These are phyloP conservation scores for Chaetomium fimeti DNA, from an alignment of 495 filamentous ascomycete genomes.

Conservation along the genomic window DNA sequence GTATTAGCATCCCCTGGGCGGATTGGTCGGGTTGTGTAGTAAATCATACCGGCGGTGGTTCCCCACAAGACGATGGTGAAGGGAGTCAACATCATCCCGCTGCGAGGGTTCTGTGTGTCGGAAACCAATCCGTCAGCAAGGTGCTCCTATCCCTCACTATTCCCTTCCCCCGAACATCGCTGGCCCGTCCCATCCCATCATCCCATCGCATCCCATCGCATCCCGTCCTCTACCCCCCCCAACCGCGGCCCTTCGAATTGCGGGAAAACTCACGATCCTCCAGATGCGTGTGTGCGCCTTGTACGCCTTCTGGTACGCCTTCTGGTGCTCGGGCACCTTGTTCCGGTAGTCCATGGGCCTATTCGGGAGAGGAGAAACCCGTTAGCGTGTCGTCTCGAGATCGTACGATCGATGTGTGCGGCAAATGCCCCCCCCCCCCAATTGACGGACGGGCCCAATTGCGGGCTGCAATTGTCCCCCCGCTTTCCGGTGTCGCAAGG, in stretches of 20 bases:
- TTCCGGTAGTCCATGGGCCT: conserved; percentile 79
- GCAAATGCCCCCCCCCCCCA: conserved; percentile 1
- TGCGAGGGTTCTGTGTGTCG: conserved; percentile 58
- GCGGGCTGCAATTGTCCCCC: background rate
- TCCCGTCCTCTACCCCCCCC: background rate
- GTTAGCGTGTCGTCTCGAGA: conserved; percentile 22
- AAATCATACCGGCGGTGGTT: conserved; percentile 47
- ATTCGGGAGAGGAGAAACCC: background rate
- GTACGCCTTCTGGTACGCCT: conserved; percentile 76
- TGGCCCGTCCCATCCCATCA: background rate
- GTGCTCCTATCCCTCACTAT: background rate
- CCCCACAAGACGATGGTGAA: conserved; percentile 73
- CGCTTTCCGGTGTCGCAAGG: background rate
- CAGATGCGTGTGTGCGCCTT: conserved; percentile 69
- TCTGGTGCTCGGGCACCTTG: conserved; percentile 81
- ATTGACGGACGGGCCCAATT: conserved; percentile 3
- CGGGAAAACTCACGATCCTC: conserved; percentile 70
- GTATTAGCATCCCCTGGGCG: conserved; percentile 47
- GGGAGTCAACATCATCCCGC: conserved; percentile 64
- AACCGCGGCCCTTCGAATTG: background rate
- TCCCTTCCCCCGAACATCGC: background rate
- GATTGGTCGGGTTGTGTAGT: background rate
- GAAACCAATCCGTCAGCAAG: conserved; percentile 23
- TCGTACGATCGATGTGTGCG: conserved; percentile 29
- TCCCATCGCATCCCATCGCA: background rate